phyloP scores from a whole-genome alignment of 495 filamentous ascomycete genomes.

The Neurospora terricola region DNA sequence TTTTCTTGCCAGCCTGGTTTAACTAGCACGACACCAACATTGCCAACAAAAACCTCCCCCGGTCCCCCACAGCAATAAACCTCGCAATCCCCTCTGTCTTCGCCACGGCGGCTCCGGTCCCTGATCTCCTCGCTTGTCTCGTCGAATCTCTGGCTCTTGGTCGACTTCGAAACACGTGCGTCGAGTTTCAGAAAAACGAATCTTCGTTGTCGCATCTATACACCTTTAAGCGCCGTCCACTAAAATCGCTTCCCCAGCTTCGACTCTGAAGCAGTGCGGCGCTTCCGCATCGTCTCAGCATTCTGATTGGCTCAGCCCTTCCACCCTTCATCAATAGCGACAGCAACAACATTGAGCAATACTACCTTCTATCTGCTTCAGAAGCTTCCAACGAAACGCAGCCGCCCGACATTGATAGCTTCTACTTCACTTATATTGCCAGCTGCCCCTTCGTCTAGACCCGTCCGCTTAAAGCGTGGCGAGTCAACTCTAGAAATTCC shows the following conservation, averaged over 20 bases:
- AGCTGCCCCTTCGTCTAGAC: conserved; percentile 6
- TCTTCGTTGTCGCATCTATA: conserved; percentile 14
- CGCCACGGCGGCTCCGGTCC: not conserved
- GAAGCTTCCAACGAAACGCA: conserved; percentile 5
- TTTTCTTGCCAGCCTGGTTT: too few species aligned
- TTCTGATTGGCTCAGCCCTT: conserved; percentile 19
- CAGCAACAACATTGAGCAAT: conserved; percentile 1
- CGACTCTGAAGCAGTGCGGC: conserved; percentile 20
- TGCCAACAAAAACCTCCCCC: not conserved
- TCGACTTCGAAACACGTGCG: not conserved
- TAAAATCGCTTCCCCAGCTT: conserved; percentile 7
- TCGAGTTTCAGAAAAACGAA: conserved; percentile 11
- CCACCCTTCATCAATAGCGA: conserved; percentile 12
- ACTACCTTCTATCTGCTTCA: conserved; percentile 1
- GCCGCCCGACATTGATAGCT: conserved; percentile 1
- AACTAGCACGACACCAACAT: not conserved
- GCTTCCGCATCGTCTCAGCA: conserved; percentile 17
- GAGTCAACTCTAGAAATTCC: conserved; percentile 12
- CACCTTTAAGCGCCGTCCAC: conserved; percentile 26
- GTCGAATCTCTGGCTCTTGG: conserved; percentile 1
- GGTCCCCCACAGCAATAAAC: not conserved
- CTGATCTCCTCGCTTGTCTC: not conserved
- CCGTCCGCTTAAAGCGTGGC: conserved; percentile 14
- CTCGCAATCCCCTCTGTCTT: not conserved
- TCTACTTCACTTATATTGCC: conserved; percentile 16